phyloP scores from a whole-genome alignment of 495 filamentous ascomycete genomes.

The Rostrohypoxylon terebratum region DNA sequence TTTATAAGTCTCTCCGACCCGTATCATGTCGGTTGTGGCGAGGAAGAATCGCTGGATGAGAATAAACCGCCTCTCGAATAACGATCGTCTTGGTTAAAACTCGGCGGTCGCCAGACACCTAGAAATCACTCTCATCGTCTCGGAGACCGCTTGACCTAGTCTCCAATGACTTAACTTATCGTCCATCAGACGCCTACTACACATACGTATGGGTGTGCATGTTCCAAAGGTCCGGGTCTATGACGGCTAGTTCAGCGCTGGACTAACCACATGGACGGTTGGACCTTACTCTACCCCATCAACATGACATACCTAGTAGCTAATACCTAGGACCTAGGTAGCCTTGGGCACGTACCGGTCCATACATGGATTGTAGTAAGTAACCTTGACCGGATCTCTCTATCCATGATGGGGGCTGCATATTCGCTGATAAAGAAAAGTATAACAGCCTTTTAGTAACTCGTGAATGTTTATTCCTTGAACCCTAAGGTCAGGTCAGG shows the following conservation, averaged over 20 bases:
- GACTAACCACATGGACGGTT: conserved; percentile 27
- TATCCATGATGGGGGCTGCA: conserved; percentile 10
- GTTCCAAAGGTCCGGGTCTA: conserved; percentile 38
- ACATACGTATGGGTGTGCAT: background rate
- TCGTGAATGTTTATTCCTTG: conserved; percentile 21
- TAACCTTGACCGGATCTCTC: conserved; percentile 11
- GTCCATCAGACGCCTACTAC: conserved; percentile 21
- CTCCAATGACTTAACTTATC: conserved; percentile 18
- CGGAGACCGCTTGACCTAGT: conserved; percentile 7
- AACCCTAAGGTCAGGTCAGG: conserved; percentile 4
- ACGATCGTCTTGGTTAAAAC: conserved; percentile 3
- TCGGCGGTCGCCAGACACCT: conserved; percentile 6
- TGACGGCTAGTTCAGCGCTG: conserved; percentile 28
- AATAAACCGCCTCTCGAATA: conserved; percentile 1
- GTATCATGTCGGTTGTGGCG: conserved; percentile 29
- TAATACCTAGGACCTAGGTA: too few relatives aligned
- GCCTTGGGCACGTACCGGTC: conserved; percentile 6
- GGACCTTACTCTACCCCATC: conserved; percentile 7
- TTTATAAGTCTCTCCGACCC: conserved; percentile 29
- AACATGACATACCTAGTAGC: conserved; percentile 2
- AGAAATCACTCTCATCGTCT: conserved; percentile 17
- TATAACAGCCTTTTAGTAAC: conserved; percentile 1
- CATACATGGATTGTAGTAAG: conserved; percentile 15
- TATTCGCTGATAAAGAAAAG: conserved; percentile 22
- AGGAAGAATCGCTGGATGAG: conserved; percentile 32